phyloP scores from a whole-genome alignment of 2,329 filamentous ascomycete species.

The Trichoderma brevicompactum region DNA sequence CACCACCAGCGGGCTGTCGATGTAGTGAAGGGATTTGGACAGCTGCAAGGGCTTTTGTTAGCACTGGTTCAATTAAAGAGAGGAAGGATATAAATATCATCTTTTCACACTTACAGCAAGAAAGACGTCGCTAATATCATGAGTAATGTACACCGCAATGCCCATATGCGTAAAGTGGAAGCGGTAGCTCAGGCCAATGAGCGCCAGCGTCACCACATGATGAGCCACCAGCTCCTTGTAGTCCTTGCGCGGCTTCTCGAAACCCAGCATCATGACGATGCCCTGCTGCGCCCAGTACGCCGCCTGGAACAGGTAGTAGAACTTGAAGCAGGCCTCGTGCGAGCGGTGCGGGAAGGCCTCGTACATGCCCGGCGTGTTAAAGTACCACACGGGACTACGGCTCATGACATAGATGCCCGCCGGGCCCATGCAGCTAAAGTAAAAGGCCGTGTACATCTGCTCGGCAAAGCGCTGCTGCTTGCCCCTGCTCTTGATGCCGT shows the following conservation, averaged over 20 bases:
- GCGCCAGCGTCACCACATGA: slow-evolving; percentile 80
- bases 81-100: not conserved
- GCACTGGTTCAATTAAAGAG: not conserved
- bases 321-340: slow-evolving; percentile 81
- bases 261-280: slow-evolving; percentile 78
- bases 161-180: slow-evolving; percentile 97
- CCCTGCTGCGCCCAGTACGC: slow-evolving; percentile 94
- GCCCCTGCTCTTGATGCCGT: slow-evolving; percentile 66
- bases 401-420: slow-evolving; percentile 88
- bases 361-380: slow-evolving; percentile 88
- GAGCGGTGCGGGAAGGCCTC: slow-evolving; percentile 81
- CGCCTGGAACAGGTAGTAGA: slow-evolving; percentile 90
- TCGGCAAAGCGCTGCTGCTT: slow-evolving; percentile 94
- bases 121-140: slow-evolving; percentile 94
- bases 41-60: slow-evolving; percentile 38
- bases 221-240: slow-evolving; percentile 90
- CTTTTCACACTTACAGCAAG: slow-evolving; percentile 61
- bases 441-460: slow-evolving; percentile 88
- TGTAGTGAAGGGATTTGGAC: slow-evolving; percentile 87
- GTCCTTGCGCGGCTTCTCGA: slow-evolving; percentile 92
- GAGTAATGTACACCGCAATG: slow-evolving; percentile 88
- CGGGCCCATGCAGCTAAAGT: slow-evolving; percentile 81
- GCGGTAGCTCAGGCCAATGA: slow-evolving; percentile 84
- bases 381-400: slow-evolving; percentile 87
- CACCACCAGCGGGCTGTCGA: slow-evolving; percentile 73